Conservation (phyloP, 2,329 filamentous ascomycete genomes). For the Colletotrichum sp. region DNA sequence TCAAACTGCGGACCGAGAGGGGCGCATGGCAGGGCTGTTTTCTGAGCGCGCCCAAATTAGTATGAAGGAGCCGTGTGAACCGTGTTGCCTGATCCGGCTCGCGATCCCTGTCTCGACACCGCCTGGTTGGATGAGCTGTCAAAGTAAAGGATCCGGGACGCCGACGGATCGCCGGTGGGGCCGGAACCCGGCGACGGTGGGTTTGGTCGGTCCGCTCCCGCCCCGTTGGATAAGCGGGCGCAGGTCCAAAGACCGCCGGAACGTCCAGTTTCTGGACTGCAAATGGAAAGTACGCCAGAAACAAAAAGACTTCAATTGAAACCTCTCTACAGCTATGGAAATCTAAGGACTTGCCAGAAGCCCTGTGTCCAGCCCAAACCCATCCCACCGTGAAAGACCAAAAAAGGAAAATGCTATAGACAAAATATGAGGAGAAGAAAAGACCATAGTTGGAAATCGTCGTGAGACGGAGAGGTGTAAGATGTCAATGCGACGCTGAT, state of each 20-base stretch:
- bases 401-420: background rate
- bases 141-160: background rate
- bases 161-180: background rate
- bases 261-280: background rate
- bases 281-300: background rate
- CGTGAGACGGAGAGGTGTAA: background rate
- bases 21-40: background rate
- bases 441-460: background rate
- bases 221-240: background rate
- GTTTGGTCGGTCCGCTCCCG: background rate
- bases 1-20: background rate
- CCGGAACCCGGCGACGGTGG: background rate
- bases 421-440: background rate
- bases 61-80: background rate
- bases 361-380: background rate
- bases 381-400: background rate
- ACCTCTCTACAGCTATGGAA: background rate
- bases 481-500: background rate
- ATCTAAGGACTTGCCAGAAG: background rate
- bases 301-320: background rate
- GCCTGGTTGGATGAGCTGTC: background rate
- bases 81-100: background rate
- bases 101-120: background rate
- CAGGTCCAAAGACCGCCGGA: background rate
- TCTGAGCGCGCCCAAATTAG: background rate